Evolutionary conservation across 768 basidiomycete genomes (phyloP), one percentile per base, ranked within the genome.

Genomic region (Phylloporus arenicola): DNA sequence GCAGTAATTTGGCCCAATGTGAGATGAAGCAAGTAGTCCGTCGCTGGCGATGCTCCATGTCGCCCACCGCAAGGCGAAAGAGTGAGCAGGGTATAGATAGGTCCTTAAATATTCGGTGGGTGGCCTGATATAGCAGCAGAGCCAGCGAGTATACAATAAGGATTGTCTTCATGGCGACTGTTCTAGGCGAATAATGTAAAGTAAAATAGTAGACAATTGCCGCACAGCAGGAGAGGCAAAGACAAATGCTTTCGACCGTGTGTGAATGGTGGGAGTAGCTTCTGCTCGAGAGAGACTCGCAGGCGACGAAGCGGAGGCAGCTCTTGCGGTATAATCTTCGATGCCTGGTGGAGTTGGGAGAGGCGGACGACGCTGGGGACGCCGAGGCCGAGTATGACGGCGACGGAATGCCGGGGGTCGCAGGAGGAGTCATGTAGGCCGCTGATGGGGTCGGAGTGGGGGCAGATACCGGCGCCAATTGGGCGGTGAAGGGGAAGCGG

Each of bases 231-330:
- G 80, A 1, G 76, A 69, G 10, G 84, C 83, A 53, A 79, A 76
- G 0, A 83, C 82, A 40, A 83, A 86, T 74, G 82, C 82, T 62
- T 82, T 80, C 7, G 64, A 61, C 64, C 83, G 84, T 3, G 61
- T 49, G 48, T 78, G 72, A 17, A 64, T 56, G 24, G 69, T 48
- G 0, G 57, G 57, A 1, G 60, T 54, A 0, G 66, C 43, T 22
- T 63, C 68, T 1, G 47, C 53, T 17, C 53, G 62, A 5, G 37
- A 33, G n/a, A 59, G 52, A 1, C 59, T 61, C 0, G 25, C 78
- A 61, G 37, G 79, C 64, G 31, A 69, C 40, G 57, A 79, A 57
- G 63, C 73, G 31, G 46, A 75, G 57, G 56, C 75, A 65, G 60
- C 81, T 55, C 75, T 75, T 1, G 78, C 76, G 2, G 70, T 74